Conservation (phyloP, 352 stramenopile genomes). For the Pythium aristosporum region DNA sequence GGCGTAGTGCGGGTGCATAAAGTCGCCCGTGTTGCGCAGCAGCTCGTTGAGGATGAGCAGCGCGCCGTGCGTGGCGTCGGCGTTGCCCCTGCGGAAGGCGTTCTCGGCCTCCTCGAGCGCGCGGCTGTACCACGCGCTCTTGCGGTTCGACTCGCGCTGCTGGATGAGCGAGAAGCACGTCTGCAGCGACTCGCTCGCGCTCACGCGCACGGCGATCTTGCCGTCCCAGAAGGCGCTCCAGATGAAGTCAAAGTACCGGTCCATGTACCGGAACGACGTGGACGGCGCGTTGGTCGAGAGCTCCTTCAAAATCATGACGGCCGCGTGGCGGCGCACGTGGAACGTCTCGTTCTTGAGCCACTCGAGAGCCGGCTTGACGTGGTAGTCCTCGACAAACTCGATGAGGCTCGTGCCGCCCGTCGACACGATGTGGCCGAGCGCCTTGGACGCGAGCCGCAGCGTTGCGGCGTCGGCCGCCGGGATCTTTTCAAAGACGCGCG, state of each 20-base stretch:
- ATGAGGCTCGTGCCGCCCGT: slow-evolving; percentile 84
- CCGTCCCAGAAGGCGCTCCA: slow-evolving; percentile 89
- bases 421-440: slow-evolving; percentile 85
- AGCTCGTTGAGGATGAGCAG: slow-evolving; percentile 86
- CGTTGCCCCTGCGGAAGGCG: slow-evolving; percentile 70
- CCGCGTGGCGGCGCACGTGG: slow-evolving; percentile 80
- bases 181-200: slow-evolving; percentile 79
- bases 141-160: slow-evolving; percentile 85
- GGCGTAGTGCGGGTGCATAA: slow-evolving; percentile 85
- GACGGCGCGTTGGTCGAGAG: slow-evolving; percentile 84
- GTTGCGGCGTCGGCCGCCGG: slow-evolving; percentile 67
- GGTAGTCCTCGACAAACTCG: slow-evolving; percentile 88
- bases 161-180: slow-evolving; percentile 87
- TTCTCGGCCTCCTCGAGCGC: slow-evolving; percentile 76
- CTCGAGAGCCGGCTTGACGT: slow-evolving; percentile 83
- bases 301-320: slow-evolving; percentile 87
- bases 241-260: slow-evolving; percentile 90
- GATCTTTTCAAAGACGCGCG: slow-evolving; percentile 88
- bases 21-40: slow-evolving; percentile 85
- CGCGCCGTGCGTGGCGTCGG: slow-evolving; percentile 78
- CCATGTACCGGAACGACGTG: slow-evolving; percentile 86
- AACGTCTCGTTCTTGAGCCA: slow-evolving; percentile 91
- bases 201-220: slow-evolving; percentile 75
- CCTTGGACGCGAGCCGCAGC: slow-evolving; percentile 73
- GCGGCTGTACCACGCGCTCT: slow-evolving; percentile 78